Percentiles rank a stretch among this genome's conserved stretches.
These are phyloP conservation scores for Mycosphaerella arachidis DNA, from an alignment of 2,329 filamentous ascomycete genomes.

Conservation along the genomic window DNA sequence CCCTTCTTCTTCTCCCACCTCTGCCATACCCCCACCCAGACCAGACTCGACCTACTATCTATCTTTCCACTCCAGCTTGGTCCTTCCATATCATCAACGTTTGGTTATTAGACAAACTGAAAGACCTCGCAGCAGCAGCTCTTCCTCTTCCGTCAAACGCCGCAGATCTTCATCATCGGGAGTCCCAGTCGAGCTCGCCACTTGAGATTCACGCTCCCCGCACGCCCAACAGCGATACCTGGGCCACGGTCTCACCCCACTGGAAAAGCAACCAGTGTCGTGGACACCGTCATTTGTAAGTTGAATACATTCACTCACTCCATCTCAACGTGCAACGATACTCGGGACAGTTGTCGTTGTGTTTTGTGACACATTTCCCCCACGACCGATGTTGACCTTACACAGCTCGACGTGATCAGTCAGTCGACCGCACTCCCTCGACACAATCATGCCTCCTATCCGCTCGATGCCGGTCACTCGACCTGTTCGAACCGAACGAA, in stretches of 20 bases:
- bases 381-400: too few relatives aligned
- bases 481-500: slow-evolving; percentile 63
- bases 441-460: slow-evolving; percentile 30
- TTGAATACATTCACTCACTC: background rate
- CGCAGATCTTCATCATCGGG: background rate
- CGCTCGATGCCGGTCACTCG: slow-evolving; percentile 36
- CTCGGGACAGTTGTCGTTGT: background rate
- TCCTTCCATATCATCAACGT: background rate
- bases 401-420: background rate
- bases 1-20: background rate
- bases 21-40: background rate
- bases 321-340: background rate
- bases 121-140: slow-evolving; percentile 8
- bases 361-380: background rate
- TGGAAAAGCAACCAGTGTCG: background rate
- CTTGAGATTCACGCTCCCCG: slow-evolving; percentile 4
- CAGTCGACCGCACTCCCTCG: background rate
- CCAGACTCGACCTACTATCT: too few relatives aligned
- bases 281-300: slow-evolving; percentile 1
- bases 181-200: too few relatives aligned
- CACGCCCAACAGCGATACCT: slow-evolving; percentile 7
- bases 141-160: slow-evolving; percentile 1
- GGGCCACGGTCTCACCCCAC: slow-evolving; percentile 5
- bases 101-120: slow-evolving; percentile 32
- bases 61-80: background rate